Percentiles rank a stretch among this genome's conserved stretches.
These are phyloP conservation scores for Trichoderma erinaceum DNA, from an alignment of 495 filamentous ascomycete species.

Conservation along the genomic window DNA sequence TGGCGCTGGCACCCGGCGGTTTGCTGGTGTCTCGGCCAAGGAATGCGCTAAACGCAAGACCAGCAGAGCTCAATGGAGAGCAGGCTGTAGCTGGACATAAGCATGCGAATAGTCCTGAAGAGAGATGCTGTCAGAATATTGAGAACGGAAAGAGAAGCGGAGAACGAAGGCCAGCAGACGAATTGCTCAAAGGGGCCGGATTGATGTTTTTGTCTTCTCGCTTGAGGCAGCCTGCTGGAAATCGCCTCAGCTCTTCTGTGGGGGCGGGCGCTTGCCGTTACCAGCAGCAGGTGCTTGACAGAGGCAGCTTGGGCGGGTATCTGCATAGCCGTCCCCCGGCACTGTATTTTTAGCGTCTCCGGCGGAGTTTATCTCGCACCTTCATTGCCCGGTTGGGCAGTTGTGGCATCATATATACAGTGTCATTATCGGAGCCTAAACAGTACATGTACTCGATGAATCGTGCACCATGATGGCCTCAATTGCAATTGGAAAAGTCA, in stretches of 20 bases:
- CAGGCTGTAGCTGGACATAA: neutral
- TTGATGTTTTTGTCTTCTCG: neutral
- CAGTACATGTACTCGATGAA: neutral
- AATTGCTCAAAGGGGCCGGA: no score
- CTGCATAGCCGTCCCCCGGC: neutral
- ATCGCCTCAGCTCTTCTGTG: neutral
- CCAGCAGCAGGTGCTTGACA: neutral
- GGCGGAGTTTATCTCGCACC: neutral
- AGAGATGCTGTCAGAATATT: neutral
- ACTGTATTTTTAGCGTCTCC: slow-evolving; percentile 2
- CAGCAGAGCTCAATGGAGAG: neutral
- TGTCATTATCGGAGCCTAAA: neutral
- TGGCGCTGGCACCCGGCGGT: neutral
- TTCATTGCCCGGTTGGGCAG: neutral
- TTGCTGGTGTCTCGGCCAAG: neutral
- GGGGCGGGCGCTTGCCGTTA: neutral
- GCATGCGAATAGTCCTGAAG: neutral
- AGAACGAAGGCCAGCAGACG: neutral
- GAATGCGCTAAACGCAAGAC: neutral
- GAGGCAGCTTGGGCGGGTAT: slow-evolving; percentile 1
- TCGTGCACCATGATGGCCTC: no score
- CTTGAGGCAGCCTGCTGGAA: neutral
- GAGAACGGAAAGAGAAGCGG: neutral
- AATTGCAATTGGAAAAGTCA: no score
- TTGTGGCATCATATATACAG: neutral